Evolutionary conservation across 305 asterid genomes (phyloP), one percentile per base, ranked within the genome.

Genomic region (Solanum hybrid): DNA sequence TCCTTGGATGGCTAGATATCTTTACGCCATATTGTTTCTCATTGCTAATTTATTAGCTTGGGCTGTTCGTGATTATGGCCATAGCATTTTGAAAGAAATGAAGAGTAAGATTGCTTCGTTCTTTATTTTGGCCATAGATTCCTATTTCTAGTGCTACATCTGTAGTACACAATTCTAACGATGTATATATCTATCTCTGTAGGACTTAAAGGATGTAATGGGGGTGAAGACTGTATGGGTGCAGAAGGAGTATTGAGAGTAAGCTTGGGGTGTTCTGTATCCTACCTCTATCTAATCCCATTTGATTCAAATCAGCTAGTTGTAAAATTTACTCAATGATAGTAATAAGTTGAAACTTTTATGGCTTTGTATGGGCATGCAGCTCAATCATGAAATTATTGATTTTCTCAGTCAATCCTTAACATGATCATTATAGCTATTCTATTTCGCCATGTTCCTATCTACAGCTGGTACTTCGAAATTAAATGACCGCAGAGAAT

Each of bases 1-100:
- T 89, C 95, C 95, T 81, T 94, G 95, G 95, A 94, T 94, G 94
- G 95, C 95, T 39, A 91, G 95, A 94, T 94, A 94, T 88, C 92
- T 92, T 77, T 94, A 94, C 34, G 91, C 93, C 76, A 89, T 94
- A 81, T 87, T 94, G 41, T 94, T 94, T 92, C 92, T 94, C 34
- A 37, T 92, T 27, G 89, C 92, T 34, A 94, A 94, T 89, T 87
- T 94, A 92, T 89, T 94, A 72, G 95, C 95, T 13, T 94, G 95
- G 95, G 95, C 92, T 61, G 92, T 94, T 83, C 95, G 95, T 38
- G 95, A 94, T 91, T 94, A 94, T 89, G 95, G 95, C 36, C 90
- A 39, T 33, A 86, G 34, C 83, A 88, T 89, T 39, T 88, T 93
- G 79, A 89, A 91, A n/a, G 94, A 93, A 90, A 92, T 93, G 92